Evolutionary conservation across 2,329 filamentous ascomycete genomes (phyloP), one percentile per base, ranked within the genome.

Genomic region (Pyrenophora seminiperda): DNA sequence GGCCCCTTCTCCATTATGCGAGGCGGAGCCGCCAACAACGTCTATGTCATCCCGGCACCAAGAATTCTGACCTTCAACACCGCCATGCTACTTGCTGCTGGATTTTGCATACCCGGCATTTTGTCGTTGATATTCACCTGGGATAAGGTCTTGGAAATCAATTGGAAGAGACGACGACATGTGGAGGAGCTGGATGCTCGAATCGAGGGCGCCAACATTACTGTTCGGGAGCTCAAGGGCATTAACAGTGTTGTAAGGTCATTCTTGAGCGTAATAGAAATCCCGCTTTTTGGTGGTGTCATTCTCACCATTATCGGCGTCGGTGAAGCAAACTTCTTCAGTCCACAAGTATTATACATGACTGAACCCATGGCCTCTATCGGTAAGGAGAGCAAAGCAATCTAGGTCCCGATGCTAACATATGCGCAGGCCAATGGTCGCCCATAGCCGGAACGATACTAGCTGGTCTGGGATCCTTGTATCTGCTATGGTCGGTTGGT

Each of bases 271-370:
- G 66, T 74, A n/a, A 67, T 85, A 1, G 82, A 85, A 47, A 74
- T 85, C 3, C 83, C 83, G 0, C 58, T 88, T 0, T 86, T 87
- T 47, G 79, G 76, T 1, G 81, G 76, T 5, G 82, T 82, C 1
- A 81, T 86, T 0, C 49, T 87, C 1, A 79, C 81, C 1, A 82
- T 88, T 4, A 71, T 88, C 3, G 73, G 85, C 3, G 68, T 84
- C 0, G 86, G 86, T 0, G 86, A 88, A 67, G 75, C 76, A 24
- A 88, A 89, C 57, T 84, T 88, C 56, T 87, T 78, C 58, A 87
- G 82, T 39, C 15, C 46, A 0, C 82, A 81, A 47, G 75, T 88
- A 3, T 59, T 55, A 0, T 85, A 82, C 50, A 77, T 85, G 53
- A 87, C 82, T 0, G 86, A 89, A 53, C 83, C 84, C 0, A 82